phyloP scores from a whole-genome alignment of 208 protist species.

The Trichomonas tenax region DNA sequence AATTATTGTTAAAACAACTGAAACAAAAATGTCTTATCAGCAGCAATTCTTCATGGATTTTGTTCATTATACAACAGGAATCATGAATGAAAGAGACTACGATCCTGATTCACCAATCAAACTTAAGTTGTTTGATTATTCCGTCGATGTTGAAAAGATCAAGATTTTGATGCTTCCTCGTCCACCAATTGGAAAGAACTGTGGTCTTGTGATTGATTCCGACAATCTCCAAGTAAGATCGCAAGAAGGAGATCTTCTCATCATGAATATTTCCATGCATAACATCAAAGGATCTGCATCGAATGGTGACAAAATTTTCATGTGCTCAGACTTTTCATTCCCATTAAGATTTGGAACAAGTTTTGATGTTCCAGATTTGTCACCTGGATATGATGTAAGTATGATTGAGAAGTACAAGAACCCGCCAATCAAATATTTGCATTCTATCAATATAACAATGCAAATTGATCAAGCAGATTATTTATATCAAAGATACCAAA shows the following conservation, averaged over 20 bases:
- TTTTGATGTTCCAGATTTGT: neutral
- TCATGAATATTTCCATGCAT: neutral
- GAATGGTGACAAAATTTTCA: neutral
- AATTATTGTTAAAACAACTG: neutral
- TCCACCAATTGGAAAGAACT: neutral
- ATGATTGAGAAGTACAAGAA: neutral
- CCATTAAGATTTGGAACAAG: neutral
- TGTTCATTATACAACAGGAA: neutral
- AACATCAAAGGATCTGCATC: neutral
- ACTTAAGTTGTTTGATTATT: neutral
- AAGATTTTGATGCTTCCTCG: neutral
- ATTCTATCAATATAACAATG: neutral
- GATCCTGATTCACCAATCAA: neutral
- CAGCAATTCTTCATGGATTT: neutral
- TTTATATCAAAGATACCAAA: neutral
- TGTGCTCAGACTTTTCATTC: neutral
- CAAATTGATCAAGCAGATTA: neutral
- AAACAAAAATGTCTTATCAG: neutral
- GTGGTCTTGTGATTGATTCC: neutral
- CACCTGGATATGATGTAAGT: neutral
- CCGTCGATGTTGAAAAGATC: neutral
- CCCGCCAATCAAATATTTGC: neutral
- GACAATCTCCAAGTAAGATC: neutral
- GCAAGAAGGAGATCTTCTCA: neutral
- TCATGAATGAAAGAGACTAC: neutral